Percentiles rank a stretch among this genome's conserved stretches.
These are phyloP conservation scores for Zymoseptoria brevis DNA, from an alignment of 2,329 filamentous ascomycete species.

Conservation along the genomic window DNA sequence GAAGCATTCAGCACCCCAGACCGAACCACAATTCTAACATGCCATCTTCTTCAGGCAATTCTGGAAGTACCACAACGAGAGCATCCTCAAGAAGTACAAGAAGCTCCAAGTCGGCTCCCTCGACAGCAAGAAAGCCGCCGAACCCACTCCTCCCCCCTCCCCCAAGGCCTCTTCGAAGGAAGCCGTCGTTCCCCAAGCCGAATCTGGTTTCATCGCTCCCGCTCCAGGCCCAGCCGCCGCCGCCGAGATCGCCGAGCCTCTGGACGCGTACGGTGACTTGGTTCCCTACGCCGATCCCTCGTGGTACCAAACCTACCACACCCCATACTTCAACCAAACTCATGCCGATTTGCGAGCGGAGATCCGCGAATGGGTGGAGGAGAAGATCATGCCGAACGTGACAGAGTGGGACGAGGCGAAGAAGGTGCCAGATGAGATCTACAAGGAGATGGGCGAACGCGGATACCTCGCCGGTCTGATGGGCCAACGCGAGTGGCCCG, in stretches of 20 bases:
- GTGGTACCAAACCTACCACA: conserved; percentile 70
- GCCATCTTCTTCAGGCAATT: not conserved
- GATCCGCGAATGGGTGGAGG: conserved; percentile 85
- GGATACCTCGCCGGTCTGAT: conserved; percentile 91
- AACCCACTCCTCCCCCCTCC: conserved; percentile 45
- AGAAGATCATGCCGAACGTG: conserved; percentile 81
- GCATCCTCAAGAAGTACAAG: conserved; percentile 74
- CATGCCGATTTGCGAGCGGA: conserved; percentile 87
- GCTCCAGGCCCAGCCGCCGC: conserved; percentile 34
- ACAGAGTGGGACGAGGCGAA: conserved; percentile 96
- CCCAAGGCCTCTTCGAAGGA: conserved; percentile 40
- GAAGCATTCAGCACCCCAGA: not conserved
- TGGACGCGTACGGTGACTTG: conserved; percentile 77
- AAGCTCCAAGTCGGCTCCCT: conserved; percentile 80
- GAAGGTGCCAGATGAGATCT: conserved; percentile 78
- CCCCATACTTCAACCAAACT: conserved; percentile 90
- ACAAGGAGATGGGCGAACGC: conserved; percentile 88
- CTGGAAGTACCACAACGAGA: conserved; percentile 68
- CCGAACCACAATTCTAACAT: not conserved
- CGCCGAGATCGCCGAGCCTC: conserved; percentile 56
- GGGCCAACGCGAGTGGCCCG: conserved; percentile 67
- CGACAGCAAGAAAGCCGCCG: conserved; percentile 60
- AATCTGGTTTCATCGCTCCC: conserved; percentile 46
- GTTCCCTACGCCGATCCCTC: conserved; percentile 87
- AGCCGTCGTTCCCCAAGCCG: conserved; percentile 50